Conservation (phyloP, 169 alveolate species). For the Eimeria nieschulzi region DNA sequence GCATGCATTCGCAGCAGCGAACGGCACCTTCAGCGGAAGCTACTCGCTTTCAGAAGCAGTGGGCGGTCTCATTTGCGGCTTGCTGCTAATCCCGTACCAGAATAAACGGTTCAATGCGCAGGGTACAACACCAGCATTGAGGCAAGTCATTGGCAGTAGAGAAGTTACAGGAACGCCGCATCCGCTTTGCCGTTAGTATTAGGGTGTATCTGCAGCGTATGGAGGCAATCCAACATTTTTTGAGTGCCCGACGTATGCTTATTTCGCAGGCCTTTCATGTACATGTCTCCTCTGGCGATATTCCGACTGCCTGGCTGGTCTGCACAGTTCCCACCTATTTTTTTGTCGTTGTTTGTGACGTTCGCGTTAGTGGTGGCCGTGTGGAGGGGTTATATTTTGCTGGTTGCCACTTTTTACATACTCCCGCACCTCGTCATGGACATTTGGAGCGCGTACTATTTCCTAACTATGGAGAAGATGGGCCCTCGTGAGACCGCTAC, state of each 20-base stretch:
- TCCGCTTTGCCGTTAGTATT: too few species aligned
- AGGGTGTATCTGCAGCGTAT: too few species aligned
- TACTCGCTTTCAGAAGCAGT: conserved; percentile 43
- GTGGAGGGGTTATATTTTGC: conserved; percentile 49
- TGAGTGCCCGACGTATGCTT: neutral
- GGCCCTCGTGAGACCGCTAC: conserved; percentile 63
- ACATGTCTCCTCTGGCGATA: conserved; percentile 32
- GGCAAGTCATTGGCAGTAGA: neutral
- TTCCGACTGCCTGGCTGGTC: conserved; percentile 68
- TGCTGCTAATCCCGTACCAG: conserved; percentile 72
- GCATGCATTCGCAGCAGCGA: conserved; percentile 74
- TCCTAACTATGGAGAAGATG: conserved; percentile 36
- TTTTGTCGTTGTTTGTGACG: conserved; percentile 38
- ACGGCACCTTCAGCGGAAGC: conserved; percentile 63
- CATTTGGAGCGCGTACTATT: conserved; percentile 66
- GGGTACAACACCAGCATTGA: conserved; percentile 62
- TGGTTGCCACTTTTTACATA: conserved; percentile 58
- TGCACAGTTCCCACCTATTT: conserved; percentile 49
- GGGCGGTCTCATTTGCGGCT: conserved; percentile 54
- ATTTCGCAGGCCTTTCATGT: conserved; percentile 47
- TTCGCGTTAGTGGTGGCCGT: neutral
- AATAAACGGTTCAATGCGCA: conserved; percentile 58
- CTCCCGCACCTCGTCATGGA: conserved; percentile 65
- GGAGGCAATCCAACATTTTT: too few species aligned
- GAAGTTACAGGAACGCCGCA: too few species aligned